phyloP scores from a whole-genome alignment of 495 filamentous ascomycete species.

The Aspergillus taichungensis region DNA sequence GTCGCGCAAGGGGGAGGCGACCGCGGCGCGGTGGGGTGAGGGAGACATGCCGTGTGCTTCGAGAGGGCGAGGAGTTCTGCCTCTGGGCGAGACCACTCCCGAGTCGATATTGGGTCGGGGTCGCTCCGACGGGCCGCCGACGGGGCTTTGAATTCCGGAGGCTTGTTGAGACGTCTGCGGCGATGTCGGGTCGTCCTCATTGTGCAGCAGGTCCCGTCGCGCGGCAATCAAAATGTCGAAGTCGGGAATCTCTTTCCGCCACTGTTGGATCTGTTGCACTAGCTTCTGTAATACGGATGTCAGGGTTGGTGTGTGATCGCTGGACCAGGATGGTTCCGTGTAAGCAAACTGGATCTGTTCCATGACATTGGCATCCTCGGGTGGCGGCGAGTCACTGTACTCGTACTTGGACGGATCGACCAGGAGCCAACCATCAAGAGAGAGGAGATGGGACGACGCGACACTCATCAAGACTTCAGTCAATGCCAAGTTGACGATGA shows the following conservation, averaged over 20 bases:
- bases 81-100: constrained; percentile 12
- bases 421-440: constrained; percentile 83
- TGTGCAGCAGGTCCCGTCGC: constrained; percentile 44
- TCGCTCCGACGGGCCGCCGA: constrained; percentile 12
- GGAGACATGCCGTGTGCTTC: constrained; percentile 3
- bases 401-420: constrained; percentile 52
- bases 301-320: constrained; percentile 28
- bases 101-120: constrained; percentile 10
- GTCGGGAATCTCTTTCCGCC: constrained; percentile 59
- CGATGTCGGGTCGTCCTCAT: constrained; percentile 19
- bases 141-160: constrained; percentile 17
- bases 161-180: constrained; percentile 11
- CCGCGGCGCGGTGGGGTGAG: constrained; percentile 13
- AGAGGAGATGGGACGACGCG: constrained; percentile 71
- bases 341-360: constrained; percentile 23
- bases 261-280: constrained; percentile 54
- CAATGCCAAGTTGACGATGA: constrained; percentile 79
- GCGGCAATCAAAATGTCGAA: constrained; percentile 71
- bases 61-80: constrained; percentile 6
- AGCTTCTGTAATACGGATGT: constrained; percentile 40
- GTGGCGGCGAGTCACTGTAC: background rate
- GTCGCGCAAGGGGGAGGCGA: constrained; percentile 17
- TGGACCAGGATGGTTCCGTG: constrained; percentile 30
- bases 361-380: constrained; percentile 10
- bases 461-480: constrained; percentile 78